These are phyloP conservation scores for Sporothrix globosa DNA, from an alignment of 2,329 filamentous ascomycete genomes.

Conservation along the genomic window DNA sequence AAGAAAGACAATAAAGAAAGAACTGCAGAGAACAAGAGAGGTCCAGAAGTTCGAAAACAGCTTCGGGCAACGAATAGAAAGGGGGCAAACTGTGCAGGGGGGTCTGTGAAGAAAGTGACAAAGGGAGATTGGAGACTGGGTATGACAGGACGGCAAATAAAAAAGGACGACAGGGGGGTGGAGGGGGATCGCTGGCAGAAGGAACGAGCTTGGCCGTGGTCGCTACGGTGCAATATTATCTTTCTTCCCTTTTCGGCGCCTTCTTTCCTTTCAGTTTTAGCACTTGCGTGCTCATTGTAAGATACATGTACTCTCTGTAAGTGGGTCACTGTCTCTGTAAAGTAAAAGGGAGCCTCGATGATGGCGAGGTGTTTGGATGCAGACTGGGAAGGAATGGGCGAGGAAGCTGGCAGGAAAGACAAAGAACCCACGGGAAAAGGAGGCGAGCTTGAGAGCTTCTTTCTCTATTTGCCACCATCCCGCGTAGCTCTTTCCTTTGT, in stretches of 20 bases:
- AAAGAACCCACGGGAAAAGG: not conserved
- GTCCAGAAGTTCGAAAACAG: not conserved
- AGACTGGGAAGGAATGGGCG: constrained; percentile 24
- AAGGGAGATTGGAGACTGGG: constrained; percentile 18
- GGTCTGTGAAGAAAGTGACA: constrained; percentile 21
- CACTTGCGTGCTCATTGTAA: constrained; percentile 7
- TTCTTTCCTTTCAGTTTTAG: constrained; percentile 5
- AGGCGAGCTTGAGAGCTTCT: constrained; percentile 10
- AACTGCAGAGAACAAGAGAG: not conserved
- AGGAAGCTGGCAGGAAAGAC: constrained; percentile 1
- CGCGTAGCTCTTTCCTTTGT: not conserved
- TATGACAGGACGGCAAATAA: constrained; percentile 23
- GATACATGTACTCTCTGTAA: not conserved
- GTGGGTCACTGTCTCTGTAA: not conserved
- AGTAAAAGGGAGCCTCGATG: constrained; percentile 15
- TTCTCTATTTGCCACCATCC: not conserved
- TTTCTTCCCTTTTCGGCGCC: constrained; percentile 23
- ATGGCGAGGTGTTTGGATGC: not conserved
- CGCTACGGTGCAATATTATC: constrained; percentile 27
- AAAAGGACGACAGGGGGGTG: constrained; percentile 17
- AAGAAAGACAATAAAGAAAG: constrained; percentile 1
- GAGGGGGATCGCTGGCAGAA: not conserved
- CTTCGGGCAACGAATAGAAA: constrained; percentile 26
- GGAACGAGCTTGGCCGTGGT: constrained; percentile 19
- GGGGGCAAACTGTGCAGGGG: constrained; percentile 14